phyloP scores from a whole-genome alignment of 108 stramenopile species.

The Skeletonema marinoi region DNA sequence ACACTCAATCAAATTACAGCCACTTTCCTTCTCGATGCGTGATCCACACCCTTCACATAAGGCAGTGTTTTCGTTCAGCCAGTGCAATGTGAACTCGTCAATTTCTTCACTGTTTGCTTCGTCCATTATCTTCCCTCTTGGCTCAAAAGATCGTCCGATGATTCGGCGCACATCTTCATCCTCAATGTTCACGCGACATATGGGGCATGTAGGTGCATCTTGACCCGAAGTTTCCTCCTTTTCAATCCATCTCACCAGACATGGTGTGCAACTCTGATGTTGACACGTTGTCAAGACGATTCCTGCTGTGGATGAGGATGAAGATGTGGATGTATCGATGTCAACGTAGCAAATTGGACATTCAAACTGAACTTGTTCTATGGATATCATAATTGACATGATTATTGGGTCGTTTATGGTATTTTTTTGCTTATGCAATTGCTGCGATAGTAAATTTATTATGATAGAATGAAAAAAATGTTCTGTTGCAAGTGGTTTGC shows the following conservation, averaged over 20 bases:
- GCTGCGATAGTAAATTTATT: no score
- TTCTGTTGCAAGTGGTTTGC: no score
- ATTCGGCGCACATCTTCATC: slow-evolving; percentile 2
- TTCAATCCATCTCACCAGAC: slow-evolving; percentile 20
- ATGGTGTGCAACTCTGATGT: slow-evolving; percentile 13
- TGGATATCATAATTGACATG: background rate
- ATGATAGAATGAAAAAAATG: no score
- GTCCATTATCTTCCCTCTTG: background rate
- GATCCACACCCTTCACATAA: slow-evolving; percentile 2
- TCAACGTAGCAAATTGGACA: background rate
- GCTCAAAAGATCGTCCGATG: slow-evolving; percentile 9
- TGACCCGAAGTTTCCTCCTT: slow-evolving; percentile 14
- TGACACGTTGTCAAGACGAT: slow-evolving; percentile 2
- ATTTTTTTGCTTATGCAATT: no score
- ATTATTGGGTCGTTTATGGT: background rate
- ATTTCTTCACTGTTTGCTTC: slow-evolving; percentile 10
- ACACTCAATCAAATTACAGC: slow-evolving; percentile 27
- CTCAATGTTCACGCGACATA: slow-evolving; percentile 14
- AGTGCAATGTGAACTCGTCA: slow-evolving; percentile 18
- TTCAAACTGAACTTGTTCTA: background rate
- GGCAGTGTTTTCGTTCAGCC: slow-evolving; percentile 20
- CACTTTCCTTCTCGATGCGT: slow-evolving; percentile 11
- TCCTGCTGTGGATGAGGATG: background rate
- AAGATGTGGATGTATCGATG: background rate
- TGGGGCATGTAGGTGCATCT: slow-evolving; percentile 7